These are phyloP conservation scores for Phytophthora meadii DNA, from an alignment of 352 stramenopile genomes.

Conservation along the genomic window DNA sequence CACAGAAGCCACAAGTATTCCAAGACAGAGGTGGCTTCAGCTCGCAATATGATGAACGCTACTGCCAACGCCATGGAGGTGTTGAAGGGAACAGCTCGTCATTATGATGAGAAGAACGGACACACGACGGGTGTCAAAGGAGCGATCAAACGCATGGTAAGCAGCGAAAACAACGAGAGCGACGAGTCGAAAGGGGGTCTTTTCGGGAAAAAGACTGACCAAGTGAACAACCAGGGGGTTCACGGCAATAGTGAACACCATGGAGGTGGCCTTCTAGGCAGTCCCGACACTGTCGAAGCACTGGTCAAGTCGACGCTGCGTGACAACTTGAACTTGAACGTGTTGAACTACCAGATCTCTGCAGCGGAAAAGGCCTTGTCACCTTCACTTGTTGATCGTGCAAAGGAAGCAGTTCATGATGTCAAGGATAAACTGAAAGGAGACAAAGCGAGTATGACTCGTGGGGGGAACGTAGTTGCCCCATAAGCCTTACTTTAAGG, in stretches of 20 bases:
- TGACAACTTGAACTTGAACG: conserved; percentile 30
- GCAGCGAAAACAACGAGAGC: conserved; percentile 5
- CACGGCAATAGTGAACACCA: neutral
- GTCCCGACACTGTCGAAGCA: conserved; percentile 24
- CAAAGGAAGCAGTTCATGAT: conserved; percentile 29
- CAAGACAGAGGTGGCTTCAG: conserved; percentile 17
- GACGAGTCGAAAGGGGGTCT: neutral
- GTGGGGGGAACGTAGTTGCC: no score
- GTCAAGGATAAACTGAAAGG: conserved; percentile 27
- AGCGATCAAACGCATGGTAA: conserved; percentile 17
- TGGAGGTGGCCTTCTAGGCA: conserved; percentile 5
- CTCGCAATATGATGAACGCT: conserved; percentile 25
- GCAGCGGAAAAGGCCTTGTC: conserved; percentile 22
- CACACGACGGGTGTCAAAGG: conserved; percentile 17
- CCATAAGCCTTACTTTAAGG: no score
- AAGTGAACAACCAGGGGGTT: neutral
- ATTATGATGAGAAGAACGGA: conserved; percentile 29
- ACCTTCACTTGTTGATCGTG: conserved; percentile 13
- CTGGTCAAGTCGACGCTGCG: conserved; percentile 25
- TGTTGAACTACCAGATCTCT: conserved; percentile 30
- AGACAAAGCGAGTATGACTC: conserved; percentile 8
- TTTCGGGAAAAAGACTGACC: conserved; percentile 1
- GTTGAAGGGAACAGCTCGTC: conserved; percentile 17
- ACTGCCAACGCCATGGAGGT: conserved; percentile 21
- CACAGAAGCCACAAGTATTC: conserved; percentile 17